Base-by-base conservation (phyloP, 1,139 yeast species). In the Blastobotrys niveus region DNA sequence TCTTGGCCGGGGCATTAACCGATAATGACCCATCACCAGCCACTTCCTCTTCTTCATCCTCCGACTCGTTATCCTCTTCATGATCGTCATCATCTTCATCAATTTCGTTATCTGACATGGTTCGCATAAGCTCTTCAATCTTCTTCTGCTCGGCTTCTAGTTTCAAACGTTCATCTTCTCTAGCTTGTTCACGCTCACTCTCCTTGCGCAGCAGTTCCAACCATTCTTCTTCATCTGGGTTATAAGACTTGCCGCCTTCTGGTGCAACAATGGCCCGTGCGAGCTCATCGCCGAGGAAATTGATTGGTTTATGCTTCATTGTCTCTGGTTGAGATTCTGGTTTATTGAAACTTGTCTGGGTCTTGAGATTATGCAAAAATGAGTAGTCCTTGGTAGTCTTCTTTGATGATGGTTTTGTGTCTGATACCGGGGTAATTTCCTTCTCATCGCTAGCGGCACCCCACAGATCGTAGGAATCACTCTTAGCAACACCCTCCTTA, bases 211-310 rank as follows among this genome's bases (percentile, higher is more conserved):
- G 76, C 55, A 89, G 71, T 25, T 67, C 68, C 57, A 79, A 78
- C 98, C 98, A 91, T 29, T 86, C 79, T 49, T 82, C 84, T 52
- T 82, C 70, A 12, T 93, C 76, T 29, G 98, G 98, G 61, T 91
- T 91, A 61, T 91, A 91, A 2, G 97, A 89, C 63, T 84, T 84
- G 45, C 98, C 98, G 2, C 82, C 91, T 56, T 81, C 82, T 17
- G 91, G 87, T 5, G 80, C 49, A 6, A 59, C 66, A 20, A 77
- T 80, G 5, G 72, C 63, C 19, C 74, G 52, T 1, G 61, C 55
- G 17, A 52, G 39, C 12, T 55, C 52, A 17, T 61, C 61, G 2
- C 60, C 55, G 27, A 59, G 55, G 27, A 76, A 71, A 20, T 61
- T 57, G 24, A 80, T 64, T 1, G 95, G 87, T 2, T 69, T 69